Evolutionary conservation across 176 grass and related monocot species (phyloP).

Genomic region (Bothriochloa decipiens): DNA sequence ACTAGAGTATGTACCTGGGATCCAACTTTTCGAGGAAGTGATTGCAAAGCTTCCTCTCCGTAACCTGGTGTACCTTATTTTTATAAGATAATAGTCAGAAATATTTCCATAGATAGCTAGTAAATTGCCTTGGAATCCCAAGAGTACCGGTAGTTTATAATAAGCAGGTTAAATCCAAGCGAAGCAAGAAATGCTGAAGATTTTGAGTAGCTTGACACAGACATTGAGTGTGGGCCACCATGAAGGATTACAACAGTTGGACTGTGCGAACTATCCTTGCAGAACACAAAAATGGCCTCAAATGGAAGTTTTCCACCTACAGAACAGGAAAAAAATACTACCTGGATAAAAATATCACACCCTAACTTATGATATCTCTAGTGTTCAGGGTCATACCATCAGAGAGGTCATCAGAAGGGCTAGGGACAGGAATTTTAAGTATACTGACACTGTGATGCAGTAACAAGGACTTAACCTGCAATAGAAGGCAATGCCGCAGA

Average conservation of each 20-base stretch:
- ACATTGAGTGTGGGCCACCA: slow-evolving; percentile 83
- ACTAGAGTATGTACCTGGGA: slow-evolving; percentile 58
- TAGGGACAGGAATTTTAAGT: slow-evolving; percentile 69
- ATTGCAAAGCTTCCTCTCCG: slow-evolving; percentile 94
- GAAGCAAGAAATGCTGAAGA: slow-evolving; percentile 79
- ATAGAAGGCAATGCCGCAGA: not conserved
- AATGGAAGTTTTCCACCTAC: slow-evolving; percentile 75
- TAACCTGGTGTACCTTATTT: slow-evolving; percentile 71
- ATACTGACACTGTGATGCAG: slow-evolving; percentile 59
- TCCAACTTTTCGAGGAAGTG: slow-evolving; percentile 85
- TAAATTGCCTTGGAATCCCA: not conserved
- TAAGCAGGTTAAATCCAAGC: slow-evolving; percentile 81
- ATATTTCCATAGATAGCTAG: not conserved
- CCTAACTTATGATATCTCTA: not conserved
- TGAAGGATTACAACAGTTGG: slow-evolving; percentile 79
- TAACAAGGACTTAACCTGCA: slow-evolving; percentile 67
- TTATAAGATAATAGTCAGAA: slow-evolving; percentile 7
- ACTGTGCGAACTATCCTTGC: slow-evolving; percentile 54
- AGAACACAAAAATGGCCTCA: slow-evolving; percentile 77
- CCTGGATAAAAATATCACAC: not conserved
- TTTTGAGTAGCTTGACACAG: slow-evolving; percentile 75
- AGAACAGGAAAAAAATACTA: slow-evolving; percentile 4
- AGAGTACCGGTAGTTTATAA: slow-evolving; percentile 82
- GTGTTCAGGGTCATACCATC: slow-evolving; percentile 44
- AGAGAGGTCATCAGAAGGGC: slow-evolving; percentile 56